Base-by-base conservation (phyloP, 768 basidiomycete genomes). In the Mycena rebaudengoi region DNA sequence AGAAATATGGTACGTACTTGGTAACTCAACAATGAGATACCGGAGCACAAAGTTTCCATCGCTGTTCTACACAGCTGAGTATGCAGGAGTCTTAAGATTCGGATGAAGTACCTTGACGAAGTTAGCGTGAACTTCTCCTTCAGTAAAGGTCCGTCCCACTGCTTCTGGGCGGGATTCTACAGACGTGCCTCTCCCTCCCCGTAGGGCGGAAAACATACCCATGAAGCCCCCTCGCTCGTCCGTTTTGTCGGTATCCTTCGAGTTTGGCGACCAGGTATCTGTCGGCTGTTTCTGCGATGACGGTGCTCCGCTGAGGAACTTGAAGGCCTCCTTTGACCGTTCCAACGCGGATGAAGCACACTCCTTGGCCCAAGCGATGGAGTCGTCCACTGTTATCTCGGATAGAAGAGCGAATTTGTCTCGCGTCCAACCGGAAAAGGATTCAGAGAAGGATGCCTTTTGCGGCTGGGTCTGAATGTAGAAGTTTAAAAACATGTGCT, bases 401-500 rank as follows among this genome's bases (percentile, higher is more conserved):
- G 84, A 78, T 30, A 92, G 53, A 29, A 71, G 56, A 8, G 76
- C 65, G 8, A 75, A 65, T 57, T 76, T 82, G 30, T 80, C 76
- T 28, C 80, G 77, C 6, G 79, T 71, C 85, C 85, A 88, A 11
- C 74, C 69, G 7, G 75, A 73, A 12, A 79, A 68, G 14, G 77
- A 73, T 28, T 87, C 83, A 21, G 86, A 60, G 66, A 84, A 84
- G 7, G 82, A 80, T 10, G 79, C 73, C 16, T 84, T 82, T 48
- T 85, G 80, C 35, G 82, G 78, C 46, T 82, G 79, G 35, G 88
- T 88, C 78, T 92, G 85, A 26, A 95, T 83, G 68, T 90, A 95
- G 76, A 95, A 95, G 43, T 90, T 90, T 73, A 95, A 83, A 29
- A 93, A 83, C 87, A 95, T 88, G 68, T 95, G 94, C 73, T 95